A percentile compares a stretch with the other conserved stretches of the same genome.
These are phyloP conservation scores for Erysimum pusillum DNA, from an alignment of 441 rosid genomes.

Conservation along the genomic window DNA sequence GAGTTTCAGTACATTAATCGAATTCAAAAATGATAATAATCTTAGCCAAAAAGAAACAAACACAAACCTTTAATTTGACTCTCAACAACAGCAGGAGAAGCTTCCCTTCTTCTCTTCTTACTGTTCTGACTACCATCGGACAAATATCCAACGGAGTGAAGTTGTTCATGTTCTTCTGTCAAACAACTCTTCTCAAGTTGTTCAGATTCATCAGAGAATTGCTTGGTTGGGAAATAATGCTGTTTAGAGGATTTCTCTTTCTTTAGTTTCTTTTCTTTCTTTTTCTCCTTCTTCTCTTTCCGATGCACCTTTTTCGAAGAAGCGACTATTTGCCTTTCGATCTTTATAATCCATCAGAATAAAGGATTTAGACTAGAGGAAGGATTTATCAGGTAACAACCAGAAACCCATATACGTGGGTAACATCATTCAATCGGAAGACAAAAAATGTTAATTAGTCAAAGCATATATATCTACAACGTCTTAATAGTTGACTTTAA, in stretches of 20 bases:
- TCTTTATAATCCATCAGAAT: conserved; percentile 73
- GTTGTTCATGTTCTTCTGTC: conserved; percentile 70
- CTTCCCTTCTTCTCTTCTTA: conserved; percentile 60
- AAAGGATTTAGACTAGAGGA: conserved; percentile 62
- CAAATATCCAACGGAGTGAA: conserved; percentile 45
- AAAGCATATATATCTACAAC: conserved; percentile 9
- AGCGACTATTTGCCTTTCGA: conserved; percentile 48
- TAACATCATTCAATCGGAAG: conserved; percentile 3
- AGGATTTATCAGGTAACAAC: conserved; percentile 45
- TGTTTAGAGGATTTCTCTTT: conserved; percentile 13
- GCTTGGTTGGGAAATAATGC: conserved; percentile 8
- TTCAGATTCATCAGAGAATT: conserved; percentile 54
- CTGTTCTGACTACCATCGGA: conserved; percentile 66
- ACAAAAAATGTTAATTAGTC: neutral
- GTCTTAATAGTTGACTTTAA: conserved; percentile 40
- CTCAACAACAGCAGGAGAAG: conserved; percentile 41
- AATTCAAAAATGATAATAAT: neutral
- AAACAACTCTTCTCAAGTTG: conserved; percentile 62
- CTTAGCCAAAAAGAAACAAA: neutral
- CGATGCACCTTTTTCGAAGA: conserved; percentile 18
- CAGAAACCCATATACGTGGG: conserved; percentile 42
- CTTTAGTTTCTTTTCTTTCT: conserved; percentile 42
- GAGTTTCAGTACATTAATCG: neutral
- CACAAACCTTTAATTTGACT: conserved; percentile 55
- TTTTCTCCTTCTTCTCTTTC: conserved; percentile 51